These are phyloP conservation scores for Trametes cubensis DNA, from an alignment of 768 basidiomycete genomes.

Conservation along the genomic window DNA sequence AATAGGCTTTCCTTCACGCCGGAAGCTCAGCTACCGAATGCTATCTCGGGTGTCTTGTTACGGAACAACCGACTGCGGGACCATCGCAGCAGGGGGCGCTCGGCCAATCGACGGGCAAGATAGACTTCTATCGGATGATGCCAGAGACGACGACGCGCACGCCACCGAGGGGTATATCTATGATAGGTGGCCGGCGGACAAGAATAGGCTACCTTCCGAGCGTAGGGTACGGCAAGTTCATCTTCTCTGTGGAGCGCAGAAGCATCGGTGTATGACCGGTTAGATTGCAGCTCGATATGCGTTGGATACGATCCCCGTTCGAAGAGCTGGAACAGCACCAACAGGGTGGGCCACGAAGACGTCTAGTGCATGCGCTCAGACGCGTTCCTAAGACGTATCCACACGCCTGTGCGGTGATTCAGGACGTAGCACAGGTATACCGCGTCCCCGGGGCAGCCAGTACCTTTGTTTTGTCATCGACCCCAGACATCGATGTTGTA, in stretches of 20 bases:
- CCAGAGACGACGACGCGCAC: constrained; percentile 1
- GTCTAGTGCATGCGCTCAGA: background rate
- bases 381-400: too few relatives aligned
- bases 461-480: too few relatives aligned
- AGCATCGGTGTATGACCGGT: background rate
- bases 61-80: background rate
- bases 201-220: constrained; percentile 12
- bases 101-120: background rate
- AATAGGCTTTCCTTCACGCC: background rate
- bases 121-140: constrained; percentile 14
- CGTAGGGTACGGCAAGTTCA: background rate
- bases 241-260: background rate
- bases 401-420: too few relatives aligned
- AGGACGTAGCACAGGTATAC: too few relatives aligned
- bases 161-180: background rate
- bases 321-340: background rate
- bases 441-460: too few relatives aligned
- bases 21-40: background rate
- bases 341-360: background rate
- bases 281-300: background rate
- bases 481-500: too few relatives aligned
- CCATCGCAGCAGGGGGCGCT: background rate
- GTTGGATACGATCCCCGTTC: background rate
- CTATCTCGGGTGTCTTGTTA: background rate
- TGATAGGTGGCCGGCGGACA: background rate